These are phyloP conservation scores for Colletotrichum sojae DNA, from an alignment of 2,329 filamentous ascomycete genomes.

Conservation along the genomic window DNA sequence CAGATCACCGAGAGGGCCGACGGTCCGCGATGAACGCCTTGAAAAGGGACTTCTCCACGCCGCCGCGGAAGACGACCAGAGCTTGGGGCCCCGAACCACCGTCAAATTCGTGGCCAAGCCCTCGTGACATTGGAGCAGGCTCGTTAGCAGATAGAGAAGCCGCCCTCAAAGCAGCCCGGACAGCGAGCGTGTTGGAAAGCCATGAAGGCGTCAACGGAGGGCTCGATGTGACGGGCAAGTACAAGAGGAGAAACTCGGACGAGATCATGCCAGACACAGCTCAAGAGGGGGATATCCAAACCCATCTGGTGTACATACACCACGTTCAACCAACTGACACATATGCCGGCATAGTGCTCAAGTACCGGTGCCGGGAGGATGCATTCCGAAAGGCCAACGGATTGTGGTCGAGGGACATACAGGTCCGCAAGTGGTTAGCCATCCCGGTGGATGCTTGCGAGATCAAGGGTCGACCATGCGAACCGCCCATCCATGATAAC, in stretches of 20 bases:
- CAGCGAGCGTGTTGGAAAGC: constrained; percentile 72
- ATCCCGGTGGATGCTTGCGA: constrained; percentile 92
- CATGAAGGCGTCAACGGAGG: constrained; percentile 72
- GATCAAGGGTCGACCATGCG: constrained; percentile 80
- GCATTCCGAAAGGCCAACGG: constrained; percentile 90
- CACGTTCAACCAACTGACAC: constrained; percentile 87
- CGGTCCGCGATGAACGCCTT: constrained; percentile 27
- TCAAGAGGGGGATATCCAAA: constrained; percentile 73
- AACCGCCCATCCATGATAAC: constrained; percentile 62
- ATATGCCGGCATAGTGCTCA: constrained; percentile 90
- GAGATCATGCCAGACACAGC: constrained; percentile 59
- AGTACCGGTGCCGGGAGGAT: constrained; percentile 88
- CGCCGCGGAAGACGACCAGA: constrained; percentile 45
- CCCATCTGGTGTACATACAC: constrained; percentile 92
- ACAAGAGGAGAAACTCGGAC: constrained; percentile 79
- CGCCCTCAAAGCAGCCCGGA: constrained; percentile 68
- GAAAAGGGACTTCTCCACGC: constrained; percentile 36
- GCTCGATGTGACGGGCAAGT: constrained; percentile 67
- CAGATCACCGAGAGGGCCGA: constrained; percentile 35
- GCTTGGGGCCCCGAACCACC: constrained; percentile 69
- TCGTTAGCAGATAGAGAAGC: constrained; percentile 68
- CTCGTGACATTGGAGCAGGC: constrained; percentile 68
- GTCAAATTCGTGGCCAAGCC: constrained; percentile 51
- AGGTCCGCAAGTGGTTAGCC: constrained; percentile 83
- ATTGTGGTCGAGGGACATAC: constrained; percentile 95